These are phyloP conservation scores for Hyphopichia khmerensis DNA, from an alignment of 1,139 yeast species.

Conservation along the genomic window DNA sequence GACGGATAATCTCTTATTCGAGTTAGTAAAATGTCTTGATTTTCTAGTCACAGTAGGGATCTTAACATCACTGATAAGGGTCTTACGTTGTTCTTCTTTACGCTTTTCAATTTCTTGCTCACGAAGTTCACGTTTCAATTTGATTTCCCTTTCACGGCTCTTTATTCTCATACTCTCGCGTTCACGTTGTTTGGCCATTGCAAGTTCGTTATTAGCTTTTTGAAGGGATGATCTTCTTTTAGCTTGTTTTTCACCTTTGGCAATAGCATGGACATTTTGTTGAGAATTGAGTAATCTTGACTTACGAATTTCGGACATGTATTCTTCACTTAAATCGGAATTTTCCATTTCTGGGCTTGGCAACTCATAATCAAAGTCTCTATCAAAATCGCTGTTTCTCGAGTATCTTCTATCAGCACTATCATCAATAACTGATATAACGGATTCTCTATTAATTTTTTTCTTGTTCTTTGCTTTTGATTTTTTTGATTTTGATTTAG, in stretches of 20 bases:
- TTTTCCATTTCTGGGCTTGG: constrained; percentile 41
- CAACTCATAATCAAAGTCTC: constrained; percentile 25
- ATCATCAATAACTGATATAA: constrained; percentile 36
- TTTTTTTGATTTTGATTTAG: constrained; percentile 7
- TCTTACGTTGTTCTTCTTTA: constrained; percentile 19
- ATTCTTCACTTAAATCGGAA: constrained; percentile 44
- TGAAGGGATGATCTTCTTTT: constrained; percentile 4
- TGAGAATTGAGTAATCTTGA: constrained; percentile 46
- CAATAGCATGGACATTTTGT: constrained; percentile 31
- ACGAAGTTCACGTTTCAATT: not conserved
- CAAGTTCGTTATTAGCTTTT: not conserved
- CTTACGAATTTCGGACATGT: constrained; percentile 44
- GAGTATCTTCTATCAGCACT: constrained; percentile 13
- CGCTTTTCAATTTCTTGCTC: constrained; percentile 2
- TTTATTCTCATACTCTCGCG: constrained; percentile 2
- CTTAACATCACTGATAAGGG: constrained; percentile 56
- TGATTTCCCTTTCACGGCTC: constrained; percentile 3
- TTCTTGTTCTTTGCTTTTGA: constrained; percentile 10
- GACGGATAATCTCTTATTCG: constrained; percentile 67
- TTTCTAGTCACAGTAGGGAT: constrained; percentile 72
- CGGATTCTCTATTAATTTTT: constrained; percentile 37
- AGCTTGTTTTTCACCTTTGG: constrained; percentile 18
- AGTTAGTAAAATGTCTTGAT: constrained; percentile 59
- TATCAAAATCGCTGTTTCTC: constrained; percentile 20
- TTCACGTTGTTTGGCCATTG: constrained; percentile 1